Conservation (phyloP, 495 filamentous ascomycete species). For the Pseudotulostoma volvatum region DNA sequence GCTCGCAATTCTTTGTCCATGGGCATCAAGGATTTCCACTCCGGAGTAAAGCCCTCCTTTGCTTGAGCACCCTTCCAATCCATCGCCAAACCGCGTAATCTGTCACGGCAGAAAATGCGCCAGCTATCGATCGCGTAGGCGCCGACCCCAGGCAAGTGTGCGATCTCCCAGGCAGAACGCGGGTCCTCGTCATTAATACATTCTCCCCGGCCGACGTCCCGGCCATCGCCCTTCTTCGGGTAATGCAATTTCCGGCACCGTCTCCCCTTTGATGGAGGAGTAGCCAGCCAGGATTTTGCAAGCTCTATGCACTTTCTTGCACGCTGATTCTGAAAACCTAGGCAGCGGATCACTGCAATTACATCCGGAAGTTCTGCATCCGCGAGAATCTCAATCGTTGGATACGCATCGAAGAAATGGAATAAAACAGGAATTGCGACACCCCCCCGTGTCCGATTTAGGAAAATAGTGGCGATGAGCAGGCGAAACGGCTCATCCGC, state of each 20-base stretch:
- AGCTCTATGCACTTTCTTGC: constrained; percentile 46
- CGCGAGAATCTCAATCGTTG: constrained; percentile 48
- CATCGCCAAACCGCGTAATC: constrained; percentile 42
- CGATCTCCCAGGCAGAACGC: constrained; percentile 64
- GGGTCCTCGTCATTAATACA: constrained; percentile 25
- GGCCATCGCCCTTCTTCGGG: constrained; percentile 36
- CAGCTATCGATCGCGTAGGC: constrained; percentile 82
- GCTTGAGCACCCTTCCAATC: constrained; percentile 40
- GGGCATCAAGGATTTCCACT: constrained; percentile 81
- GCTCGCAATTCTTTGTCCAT: constrained; percentile 79
- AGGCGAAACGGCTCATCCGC: constrained; percentile 53
- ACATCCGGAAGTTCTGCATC: constrained; percentile 40
- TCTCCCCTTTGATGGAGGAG: constrained; percentile 40
- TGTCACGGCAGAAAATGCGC: constrained; percentile 86
- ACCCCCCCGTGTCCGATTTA: constrained; percentile 62
- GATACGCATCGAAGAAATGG: constrained; percentile 47
- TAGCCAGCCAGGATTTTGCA: constrained; percentile 52
- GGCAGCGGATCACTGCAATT: constrained; percentile 43
- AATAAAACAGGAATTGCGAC: constrained; percentile 67
- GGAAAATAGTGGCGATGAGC: constrained; percentile 61
- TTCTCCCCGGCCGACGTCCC: constrained; percentile 36
- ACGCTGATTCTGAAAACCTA: constrained; percentile 58
- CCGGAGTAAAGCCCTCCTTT: constrained; percentile 25
- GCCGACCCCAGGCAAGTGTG: constrained; percentile 67
- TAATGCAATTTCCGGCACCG: constrained; percentile 58